phyloP scores from a whole-genome alignment of 1,284 basidiomycete genomes.

The Ustanciosporium gigantosporum region DNA sequence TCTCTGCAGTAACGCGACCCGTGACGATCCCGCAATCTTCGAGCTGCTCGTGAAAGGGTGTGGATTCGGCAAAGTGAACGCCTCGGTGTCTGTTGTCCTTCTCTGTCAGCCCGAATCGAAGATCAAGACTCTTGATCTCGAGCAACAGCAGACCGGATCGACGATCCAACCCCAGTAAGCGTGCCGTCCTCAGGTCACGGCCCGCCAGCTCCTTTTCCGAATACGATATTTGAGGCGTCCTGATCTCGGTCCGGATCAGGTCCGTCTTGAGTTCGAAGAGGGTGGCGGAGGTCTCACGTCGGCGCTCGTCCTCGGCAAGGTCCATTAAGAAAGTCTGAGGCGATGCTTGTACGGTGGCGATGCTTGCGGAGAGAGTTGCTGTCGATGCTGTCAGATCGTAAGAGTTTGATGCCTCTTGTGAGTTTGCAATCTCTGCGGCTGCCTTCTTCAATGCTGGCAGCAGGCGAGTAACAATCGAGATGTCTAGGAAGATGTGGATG shows the following conservation, averaged over 20 bases:
- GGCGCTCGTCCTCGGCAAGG: neutral
- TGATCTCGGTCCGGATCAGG: conserved; percentile 31
- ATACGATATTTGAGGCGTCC: conserved; percentile 25
- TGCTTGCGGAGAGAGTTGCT: conserved; percentile 27
- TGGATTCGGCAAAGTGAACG: conserved; percentile 13
- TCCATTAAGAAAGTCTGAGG: conserved; percentile 6
- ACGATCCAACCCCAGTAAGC: conserved; percentile 16
- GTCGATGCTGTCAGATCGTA: conserved; percentile 13
- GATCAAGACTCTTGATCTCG: conserved; percentile 13
- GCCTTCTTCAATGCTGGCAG: conserved; percentile 27
- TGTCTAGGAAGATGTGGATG: conserved; percentile 41
- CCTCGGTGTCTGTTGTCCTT: neutral
- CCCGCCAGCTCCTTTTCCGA: conserved; percentile 9
- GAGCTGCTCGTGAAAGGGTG: neutral
- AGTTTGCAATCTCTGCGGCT: conserved; percentile 8
- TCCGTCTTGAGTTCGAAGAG: conserved; percentile 12
- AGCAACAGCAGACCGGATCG: conserved; percentile 38
- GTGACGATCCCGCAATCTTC: conserved; percentile 3
- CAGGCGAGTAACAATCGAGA: conserved; percentile 32
- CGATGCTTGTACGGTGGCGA: conserved; percentile 19
- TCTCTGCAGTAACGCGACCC: conserved; percentile 6
- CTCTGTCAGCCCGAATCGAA: conserved; percentile 8
- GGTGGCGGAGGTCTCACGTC: conserved; percentile 5
- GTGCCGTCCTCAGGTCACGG: conserved; percentile 3
- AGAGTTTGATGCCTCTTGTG: neutral